Evolutionary conservation across 2,329 filamentous ascomycete genomes (phyloP), one percentile per base, ranked within the genome.

Genomic region (Nemania sp.): DNA sequence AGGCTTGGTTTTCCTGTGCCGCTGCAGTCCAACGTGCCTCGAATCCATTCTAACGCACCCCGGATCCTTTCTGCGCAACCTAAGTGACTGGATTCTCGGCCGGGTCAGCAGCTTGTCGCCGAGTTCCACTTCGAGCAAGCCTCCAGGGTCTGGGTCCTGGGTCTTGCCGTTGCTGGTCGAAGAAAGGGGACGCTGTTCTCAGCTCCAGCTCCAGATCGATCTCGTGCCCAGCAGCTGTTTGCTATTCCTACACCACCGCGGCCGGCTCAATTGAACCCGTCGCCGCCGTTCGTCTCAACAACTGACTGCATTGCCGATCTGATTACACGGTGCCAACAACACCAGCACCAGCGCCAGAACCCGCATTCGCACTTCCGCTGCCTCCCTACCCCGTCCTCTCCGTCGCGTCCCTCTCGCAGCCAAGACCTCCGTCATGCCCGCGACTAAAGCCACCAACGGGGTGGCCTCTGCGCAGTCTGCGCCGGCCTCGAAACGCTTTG

Each of bases 401-500:
- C 24, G 15, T 17, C 12, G n/a, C 20, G 6, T 45, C 11, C 11
- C 8, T 24, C n/a, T 19, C 19, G 20, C 9, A 19, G 3, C 6
- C 14, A 23, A 14, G 24, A 33, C 36, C 54, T 54, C 44, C 49
- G 50, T 36, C 59, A 66, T 66, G 64, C 31, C 64, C 24, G 50
- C 61, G 26, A 60, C 57, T 45, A 52, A 60, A 17, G 17, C 60
- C 51, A 61, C 56, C 54, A 63, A 61, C 45, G 63, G 60, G 45
- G 56, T 54, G 34, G 58, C 50, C 20, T 43, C 58, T 44, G 57
- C 46, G 40, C 43, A 56, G 30, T 26, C 63, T 42, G 48, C 59
- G 44, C 42, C 65, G 9, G 30, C 59, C 12, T 46, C 64, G 19
- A 69, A 67, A 52, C 74, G 73, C 62, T 84, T 85, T 59, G 79